phyloP scores from a whole-genome alignment of 1,284 basidiomycete species.

The Caloboletus inedulis region DNA sequence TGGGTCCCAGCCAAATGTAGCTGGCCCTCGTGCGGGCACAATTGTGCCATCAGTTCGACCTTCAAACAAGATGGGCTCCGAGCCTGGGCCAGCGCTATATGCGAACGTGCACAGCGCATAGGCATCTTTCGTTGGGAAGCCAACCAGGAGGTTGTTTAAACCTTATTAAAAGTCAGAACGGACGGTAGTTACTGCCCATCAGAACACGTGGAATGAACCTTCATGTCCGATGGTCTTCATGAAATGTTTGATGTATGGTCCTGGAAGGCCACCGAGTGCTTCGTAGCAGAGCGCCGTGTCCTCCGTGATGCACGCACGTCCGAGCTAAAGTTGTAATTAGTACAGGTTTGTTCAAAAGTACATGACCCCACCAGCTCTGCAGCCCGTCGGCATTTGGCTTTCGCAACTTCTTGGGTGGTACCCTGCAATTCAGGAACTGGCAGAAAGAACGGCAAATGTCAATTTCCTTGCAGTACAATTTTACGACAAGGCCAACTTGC shows the following conservation, averaged over 20 bases:
- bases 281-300: constrained; percentile 94
- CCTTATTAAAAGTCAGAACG: constrained; percentile 42
- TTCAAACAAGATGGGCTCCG: constrained; percentile 86
- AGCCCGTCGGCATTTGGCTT: constrained; percentile 83
- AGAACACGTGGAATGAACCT: constrained; percentile 17
- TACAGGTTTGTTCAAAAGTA: background rate
- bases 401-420: constrained; percentile 86
- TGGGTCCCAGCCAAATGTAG: constrained; percentile 88
- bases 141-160: constrained; percentile 81
- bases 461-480: background rate
- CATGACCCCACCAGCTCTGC: constrained; percentile 63
- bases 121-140: constrained; percentile 80
- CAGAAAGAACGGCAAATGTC: constrained; percentile 1
- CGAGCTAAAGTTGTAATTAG: constrained; percentile 48
- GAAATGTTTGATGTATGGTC: constrained; percentile 97
- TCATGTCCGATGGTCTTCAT: constrained; percentile 77
- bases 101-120: constrained; percentile 96
- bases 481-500: constrained; percentile 41
- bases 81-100: constrained; percentile 80
- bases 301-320: constrained; percentile 91
- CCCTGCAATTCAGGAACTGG: constrained; percentile 94
- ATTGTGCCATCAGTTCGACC: constrained; percentile 87
- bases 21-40: constrained; percentile 79
- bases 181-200: constrained; percentile 26
- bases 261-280: constrained; percentile 87